Conservation (phyloP, 768 basidiomycete species). For the Chalciporus chontae region DNA sequence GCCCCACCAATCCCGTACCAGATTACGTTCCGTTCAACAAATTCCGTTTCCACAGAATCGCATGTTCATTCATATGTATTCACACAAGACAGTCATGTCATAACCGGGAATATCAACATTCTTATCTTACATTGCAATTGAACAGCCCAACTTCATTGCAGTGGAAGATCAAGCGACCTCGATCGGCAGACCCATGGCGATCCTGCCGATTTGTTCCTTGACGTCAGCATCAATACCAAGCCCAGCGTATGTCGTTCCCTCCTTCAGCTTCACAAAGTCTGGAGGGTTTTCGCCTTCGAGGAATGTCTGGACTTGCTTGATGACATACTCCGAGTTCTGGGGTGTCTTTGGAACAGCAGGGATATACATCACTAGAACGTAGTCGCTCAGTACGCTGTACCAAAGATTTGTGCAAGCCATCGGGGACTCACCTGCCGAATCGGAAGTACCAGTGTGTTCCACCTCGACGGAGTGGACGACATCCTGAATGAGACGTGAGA, state of each 20-base stretch:
- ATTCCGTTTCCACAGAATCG: too few relatives aligned
- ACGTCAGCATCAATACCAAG: constrained; percentile 41
- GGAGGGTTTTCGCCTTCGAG: constrained; percentile 59
- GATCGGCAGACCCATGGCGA: constrained; percentile 43
- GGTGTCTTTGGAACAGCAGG: constrained; percentile 66
- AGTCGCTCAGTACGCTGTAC: not conserved
- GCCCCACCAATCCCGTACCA: too few relatives aligned
- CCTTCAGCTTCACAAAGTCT: constrained; percentile 57
- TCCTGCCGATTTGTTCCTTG: constrained; percentile 28
- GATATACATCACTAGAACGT: constrained; percentile 67
- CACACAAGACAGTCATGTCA: too few relatives aligned
- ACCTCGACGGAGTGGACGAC: constrained; percentile 44
- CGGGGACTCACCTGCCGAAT: constrained; percentile 49
- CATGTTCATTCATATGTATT: too few relatives aligned
- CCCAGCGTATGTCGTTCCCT: constrained; percentile 38
- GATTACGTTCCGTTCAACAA: too few relatives aligned
- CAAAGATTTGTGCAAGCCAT: too few relatives aligned
- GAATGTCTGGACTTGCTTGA: constrained; percentile 61
- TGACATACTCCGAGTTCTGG: constrained; percentile 57
- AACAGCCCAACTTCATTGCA: too few relatives aligned
- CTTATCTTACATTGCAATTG: too few relatives aligned
- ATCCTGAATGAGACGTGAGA: constrained; percentile 31
- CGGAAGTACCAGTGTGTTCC: constrained; percentile 50
- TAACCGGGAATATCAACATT: too few relatives aligned
- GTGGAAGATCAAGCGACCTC: constrained; percentile 6